A percentile compares a stretch with the other conserved stretches of the same genome.
These are phyloP conservation scores for Lentinula detonsa DNA, from an alignment of 768 basidiomycete genomes.

Conservation along the genomic window DNA sequence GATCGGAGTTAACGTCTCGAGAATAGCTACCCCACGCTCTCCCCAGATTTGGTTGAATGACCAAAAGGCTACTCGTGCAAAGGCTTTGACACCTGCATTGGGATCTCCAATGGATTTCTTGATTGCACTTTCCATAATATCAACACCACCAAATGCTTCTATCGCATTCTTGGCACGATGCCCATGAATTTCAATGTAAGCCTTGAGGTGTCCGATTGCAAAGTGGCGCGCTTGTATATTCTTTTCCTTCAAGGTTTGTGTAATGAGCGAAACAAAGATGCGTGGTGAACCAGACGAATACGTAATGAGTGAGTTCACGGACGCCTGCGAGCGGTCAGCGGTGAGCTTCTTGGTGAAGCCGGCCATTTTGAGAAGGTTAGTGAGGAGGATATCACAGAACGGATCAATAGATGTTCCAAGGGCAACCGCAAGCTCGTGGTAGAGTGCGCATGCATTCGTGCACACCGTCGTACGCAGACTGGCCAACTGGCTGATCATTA, in stretches of 20 bases:
- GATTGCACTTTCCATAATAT: constrained; percentile 67
- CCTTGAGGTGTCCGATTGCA: constrained; percentile 63
- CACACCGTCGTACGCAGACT: constrained; percentile 92
- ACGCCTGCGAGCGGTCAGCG: constrained; percentile 78
- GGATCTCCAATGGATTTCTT: constrained; percentile 71
- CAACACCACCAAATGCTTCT: constrained; percentile 63
- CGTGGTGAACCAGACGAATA: constrained; percentile 70
- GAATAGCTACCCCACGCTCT: constrained; percentile 54
- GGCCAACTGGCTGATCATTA: constrained; percentile 45
- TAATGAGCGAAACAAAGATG: constrained; percentile 61
- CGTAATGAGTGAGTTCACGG: constrained; percentile 61
- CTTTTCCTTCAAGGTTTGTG: constrained; percentile 72
- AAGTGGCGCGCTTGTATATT: constrained; percentile 67
- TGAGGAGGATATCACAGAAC: constrained; percentile 69
- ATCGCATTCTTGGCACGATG: constrained; percentile 55
- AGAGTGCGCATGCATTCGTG: constrained; percentile 69
- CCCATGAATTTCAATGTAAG: constrained; percentile 71
- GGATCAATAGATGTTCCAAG: constrained; percentile 72
- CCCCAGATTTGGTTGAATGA: constrained; percentile 71
- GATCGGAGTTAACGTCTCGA: constrained; percentile 60
- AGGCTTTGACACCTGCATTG: constrained; percentile 75
- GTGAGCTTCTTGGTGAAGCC: constrained; percentile 90
- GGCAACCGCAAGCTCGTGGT: constrained; percentile 62
- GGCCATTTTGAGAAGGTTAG: constrained; percentile 80
- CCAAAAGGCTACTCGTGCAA: constrained; percentile 75